These are phyloP conservation scores for Arachis stenosperma DNA, from an alignment of 306 rosid species.

Conservation along the genomic window DNA sequence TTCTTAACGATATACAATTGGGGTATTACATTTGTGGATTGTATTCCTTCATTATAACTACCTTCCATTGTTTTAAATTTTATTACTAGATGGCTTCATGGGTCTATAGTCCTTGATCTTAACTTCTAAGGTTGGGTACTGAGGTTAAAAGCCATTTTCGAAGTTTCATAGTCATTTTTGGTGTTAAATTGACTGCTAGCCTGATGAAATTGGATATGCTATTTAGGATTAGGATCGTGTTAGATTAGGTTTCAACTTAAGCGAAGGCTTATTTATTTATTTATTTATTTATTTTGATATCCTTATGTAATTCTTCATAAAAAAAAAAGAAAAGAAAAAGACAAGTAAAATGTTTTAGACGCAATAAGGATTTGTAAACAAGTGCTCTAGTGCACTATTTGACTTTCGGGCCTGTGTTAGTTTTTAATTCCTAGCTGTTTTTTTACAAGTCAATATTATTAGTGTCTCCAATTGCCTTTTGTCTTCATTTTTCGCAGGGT, in stretches of 20 bases:
- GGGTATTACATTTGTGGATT: no score
- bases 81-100: slow-evolving; percentile 3
- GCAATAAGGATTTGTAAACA: no score
- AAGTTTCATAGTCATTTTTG: slow-evolving; percentile 24
- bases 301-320: background rate
- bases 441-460: slow-evolving; percentile 23
- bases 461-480: slow-evolving; percentile 39
- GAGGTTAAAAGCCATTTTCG: slow-evolving; percentile 28
- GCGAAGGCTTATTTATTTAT: background rate
- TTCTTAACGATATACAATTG: slow-evolving; percentile 12
- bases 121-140: slow-evolving; percentile 27
- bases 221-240: background rate
- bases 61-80: slow-evolving; percentile 19
- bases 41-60: background rate
- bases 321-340: background rate
- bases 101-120: slow-evolving; percentile 25
- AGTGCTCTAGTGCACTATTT: background rate
- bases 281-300: background rate
- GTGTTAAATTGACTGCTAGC: slow-evolving; percentile 16
- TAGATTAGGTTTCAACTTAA: slow-evolving; percentile 18
- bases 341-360: no score
- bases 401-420: slow-evolving; percentile 6
- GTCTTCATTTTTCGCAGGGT: slow-evolving; percentile 65
- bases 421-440: slow-evolving; percentile 23
- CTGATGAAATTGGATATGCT: slow-evolving; percentile 26